phyloP scores from a whole-genome alignment of 352 stramenopile species.

The Plasmopara viticola region DNA sequence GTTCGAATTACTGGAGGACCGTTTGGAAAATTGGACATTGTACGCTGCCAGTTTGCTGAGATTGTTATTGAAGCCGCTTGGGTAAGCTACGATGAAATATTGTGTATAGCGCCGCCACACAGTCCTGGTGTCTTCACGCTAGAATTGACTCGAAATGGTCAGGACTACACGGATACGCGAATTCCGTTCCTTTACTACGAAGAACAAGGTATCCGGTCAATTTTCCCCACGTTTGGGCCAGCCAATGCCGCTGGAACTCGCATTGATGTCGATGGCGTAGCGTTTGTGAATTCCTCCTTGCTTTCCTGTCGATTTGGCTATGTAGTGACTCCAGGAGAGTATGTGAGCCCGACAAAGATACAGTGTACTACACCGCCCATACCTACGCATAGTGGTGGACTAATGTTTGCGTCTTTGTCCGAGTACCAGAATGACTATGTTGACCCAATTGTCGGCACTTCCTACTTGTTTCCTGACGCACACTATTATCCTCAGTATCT shows the following conservation, averaged over 20 bases:
- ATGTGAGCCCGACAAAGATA: conserved; percentile 74
- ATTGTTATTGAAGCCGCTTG: conserved; percentile 60
- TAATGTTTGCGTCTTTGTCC: conserved; percentile 54
- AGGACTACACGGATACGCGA: conserved; percentile 81
- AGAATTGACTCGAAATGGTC: conserved; percentile 87
- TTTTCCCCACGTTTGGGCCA: conserved; percentile 88
- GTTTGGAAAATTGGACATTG: conserved; percentile 62
- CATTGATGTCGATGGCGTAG: conserved; percentile 76
- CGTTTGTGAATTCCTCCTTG: conserved; percentile 85
- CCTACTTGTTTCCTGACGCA: conserved; percentile 70
- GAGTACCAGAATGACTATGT: conserved; percentile 61
- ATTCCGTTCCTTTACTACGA: conserved; percentile 83
- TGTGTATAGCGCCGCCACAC: conserved; percentile 70
- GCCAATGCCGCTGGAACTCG: conserved; percentile 68
- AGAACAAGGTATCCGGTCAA: conserved; percentile 58
- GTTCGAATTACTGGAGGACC: conserved; percentile 77
- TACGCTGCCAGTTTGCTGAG: conserved; percentile 86
- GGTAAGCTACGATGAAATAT: conserved; percentile 59
- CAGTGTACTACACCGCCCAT: conserved; percentile 77
- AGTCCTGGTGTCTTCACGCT: conserved; percentile 65
- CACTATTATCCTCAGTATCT: conserved; percentile 88
- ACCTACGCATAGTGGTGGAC: conserved; percentile 37
- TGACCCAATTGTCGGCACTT: conserved; percentile 56
- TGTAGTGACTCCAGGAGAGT: conserved; percentile 74
- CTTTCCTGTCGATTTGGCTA: conserved; percentile 87